Evolutionary conservation across 305 asterid species (phyloP).

Genomic region (Solanum aculeatissimum): DNA sequence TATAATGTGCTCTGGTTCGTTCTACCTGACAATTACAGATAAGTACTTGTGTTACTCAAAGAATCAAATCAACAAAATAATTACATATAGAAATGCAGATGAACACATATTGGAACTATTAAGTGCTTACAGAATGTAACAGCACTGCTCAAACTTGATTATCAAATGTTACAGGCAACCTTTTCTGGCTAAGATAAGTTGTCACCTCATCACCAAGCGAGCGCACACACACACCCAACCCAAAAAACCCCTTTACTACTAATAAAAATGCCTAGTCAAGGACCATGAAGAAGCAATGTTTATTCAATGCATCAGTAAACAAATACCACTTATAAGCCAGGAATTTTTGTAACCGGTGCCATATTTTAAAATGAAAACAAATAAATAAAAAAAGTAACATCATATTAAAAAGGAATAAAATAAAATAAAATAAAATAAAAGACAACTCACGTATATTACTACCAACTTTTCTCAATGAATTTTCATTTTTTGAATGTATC

Average conservation of each 20-base stretch:
- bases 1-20: constrained; percentile 44
- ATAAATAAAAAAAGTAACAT: background rate
- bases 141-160: background rate
- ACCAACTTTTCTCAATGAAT: background rate
- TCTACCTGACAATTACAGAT: constrained; percentile 44
- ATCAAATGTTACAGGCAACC: background rate
- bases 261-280: background rate
- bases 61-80: background rate
- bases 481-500: background rate
- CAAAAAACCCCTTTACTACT: background rate
- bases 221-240: background rate
- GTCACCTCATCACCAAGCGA: background rate
- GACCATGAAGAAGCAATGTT: background rate
- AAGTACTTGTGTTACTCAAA: constrained; percentile 7
- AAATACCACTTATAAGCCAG: background rate
- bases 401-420: background rate
- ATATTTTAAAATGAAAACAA: background rate
- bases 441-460: background rate
- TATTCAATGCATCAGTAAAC: background rate
- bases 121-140: background rate
- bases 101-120: background rate
- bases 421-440: background rate
- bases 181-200: background rate
- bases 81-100: background rate
- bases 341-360: background rate